Base-by-base conservation (phyloP, 164 flowering plant species). In the Nymphaea thermarum region DNA sequence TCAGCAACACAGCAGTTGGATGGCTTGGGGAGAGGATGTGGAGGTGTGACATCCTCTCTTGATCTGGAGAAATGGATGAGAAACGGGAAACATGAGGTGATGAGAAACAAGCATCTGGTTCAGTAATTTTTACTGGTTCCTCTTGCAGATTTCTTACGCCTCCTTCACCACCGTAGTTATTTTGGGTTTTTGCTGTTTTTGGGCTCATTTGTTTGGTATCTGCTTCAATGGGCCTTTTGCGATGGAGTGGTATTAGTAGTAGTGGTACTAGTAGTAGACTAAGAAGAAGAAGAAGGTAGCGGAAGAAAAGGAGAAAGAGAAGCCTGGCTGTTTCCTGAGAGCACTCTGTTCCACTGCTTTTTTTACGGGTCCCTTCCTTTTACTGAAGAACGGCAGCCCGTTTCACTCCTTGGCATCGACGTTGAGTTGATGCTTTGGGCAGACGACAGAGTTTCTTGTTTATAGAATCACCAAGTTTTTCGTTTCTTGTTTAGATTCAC, bases 1-100 rank as follows among this genome's bases (percentile, higher is more conserved):
- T 90, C 68, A 82, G 82, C 83, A 74, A 76, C 67, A 71, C 74
- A 67, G 55, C 77, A 18, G 77, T 83, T 4, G 89, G 77, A 69
- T 36, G 70, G 59, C 89, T 90, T 44, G 76, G 71, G 63, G 84
- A 76, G 69, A 74, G 69, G 55, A 79, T 90, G 36, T 84, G 86
- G 87, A 76, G 83, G 70, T 90, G 96, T 51, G 93, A 90, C 71
- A 81, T 90, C 81, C 91, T 90, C 42, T 70, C 70, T 77, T 89
- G 66, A 74, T 60, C 57, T 76, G 86, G 25, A 79, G 67, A 73
- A 68, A 66, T 60, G 82, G 86, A 47, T 84, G 85, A 3, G 47
- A 84, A 57, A 83, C 88, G 86, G 77, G 79, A 53, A 72, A 82
- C 43, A 70, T 85, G 10, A 64, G 73, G 15, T 59, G 82, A 63